Percentiles rank a stretch among this genome's conserved stretches.
Conservation (phyloP, 768 basidiomycete species). For the Hydnum rufescens region DNA sequence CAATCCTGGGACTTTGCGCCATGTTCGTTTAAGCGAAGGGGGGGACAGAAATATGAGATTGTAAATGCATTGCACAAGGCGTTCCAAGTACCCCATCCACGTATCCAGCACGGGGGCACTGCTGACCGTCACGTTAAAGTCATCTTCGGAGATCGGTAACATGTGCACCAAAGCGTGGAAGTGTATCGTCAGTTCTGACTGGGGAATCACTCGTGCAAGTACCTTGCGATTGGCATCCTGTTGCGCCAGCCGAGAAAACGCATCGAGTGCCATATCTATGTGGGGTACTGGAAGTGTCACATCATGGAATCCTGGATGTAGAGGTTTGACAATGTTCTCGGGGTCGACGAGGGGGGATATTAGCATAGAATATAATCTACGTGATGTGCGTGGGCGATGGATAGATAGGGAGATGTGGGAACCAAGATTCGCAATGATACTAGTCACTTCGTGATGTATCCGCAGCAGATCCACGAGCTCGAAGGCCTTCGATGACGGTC, state of each 20-base stretch:
- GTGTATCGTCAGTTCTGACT: slow-evolving; percentile 35
- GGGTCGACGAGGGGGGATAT: slow-evolving; percentile 55
- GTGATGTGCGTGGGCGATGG: slow-evolving; percentile 21
- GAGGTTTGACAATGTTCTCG: background rate
- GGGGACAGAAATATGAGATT: slow-evolving; percentile 69
- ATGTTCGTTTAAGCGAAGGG: slow-evolving; percentile 44
- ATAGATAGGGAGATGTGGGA: background rate
- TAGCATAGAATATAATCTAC: slow-evolving; percentile 42
- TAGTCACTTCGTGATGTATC: slow-evolving; percentile 58
- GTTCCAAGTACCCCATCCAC: slow-evolving; percentile 68
- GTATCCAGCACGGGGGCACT: slow-evolving; percentile 21
- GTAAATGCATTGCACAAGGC: slow-evolving; percentile 64
- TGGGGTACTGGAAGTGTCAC: slow-evolving; percentile 33
- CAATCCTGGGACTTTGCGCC: slow-evolving; percentile 51
- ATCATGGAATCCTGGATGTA: slow-evolving; percentile 16
- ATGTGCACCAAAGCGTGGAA: slow-evolving; percentile 60
- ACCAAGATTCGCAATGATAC: slow-evolving; percentile 45
- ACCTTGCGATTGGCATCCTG: slow-evolving; percentile 60
- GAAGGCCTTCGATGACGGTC: slow-evolving; percentile 35
- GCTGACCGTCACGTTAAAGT: slow-evolving; percentile 32
- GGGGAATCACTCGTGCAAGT: slow-evolving; percentile 40
- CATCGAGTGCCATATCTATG: slow-evolving; percentile 63
- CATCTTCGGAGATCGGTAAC: slow-evolving; percentile 58
- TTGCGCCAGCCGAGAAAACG: slow-evolving; percentile 60
- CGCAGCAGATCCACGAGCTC: slow-evolving; percentile 51